Conservation (phyloP, 2,329 filamentous ascomycete species). For the Alternaria sp. region DNA sequence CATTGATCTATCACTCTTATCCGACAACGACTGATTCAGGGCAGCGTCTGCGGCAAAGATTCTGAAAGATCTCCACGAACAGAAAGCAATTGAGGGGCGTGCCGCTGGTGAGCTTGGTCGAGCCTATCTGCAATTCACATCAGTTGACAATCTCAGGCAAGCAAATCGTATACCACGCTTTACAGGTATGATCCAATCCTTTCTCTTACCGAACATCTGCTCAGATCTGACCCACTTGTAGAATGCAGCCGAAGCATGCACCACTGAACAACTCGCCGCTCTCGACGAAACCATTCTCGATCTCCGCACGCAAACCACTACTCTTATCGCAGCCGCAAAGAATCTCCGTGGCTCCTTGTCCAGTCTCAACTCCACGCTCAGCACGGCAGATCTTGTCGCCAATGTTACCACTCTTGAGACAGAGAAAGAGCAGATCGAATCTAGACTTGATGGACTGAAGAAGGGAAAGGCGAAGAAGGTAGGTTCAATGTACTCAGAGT, state of each 20-base stretch:
- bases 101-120: constrained; percentile 53
- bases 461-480: constrained; percentile 54
- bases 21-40: constrained; percentile 15
- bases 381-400: constrained; percentile 58
- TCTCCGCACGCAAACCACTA: constrained; percentile 55
- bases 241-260: constrained; percentile 57
- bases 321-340: constrained; percentile 57
- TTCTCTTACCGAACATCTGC: background rate
- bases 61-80: constrained; percentile 68
- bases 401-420: constrained; percentile 53
- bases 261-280: constrained; percentile 56
- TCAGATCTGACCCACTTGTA: constrained; percentile 32
- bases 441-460: constrained; percentile 51
- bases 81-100: constrained; percentile 64
- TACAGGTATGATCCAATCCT: constrained; percentile 46
- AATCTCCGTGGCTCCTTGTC: constrained; percentile 56
- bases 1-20: background rate
- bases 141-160: constrained; percentile 57
- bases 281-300: constrained; percentile 58
- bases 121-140: background rate
- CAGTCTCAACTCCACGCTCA: constrained; percentile 56
- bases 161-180: constrained; percentile 66
- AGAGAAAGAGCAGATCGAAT: constrained; percentile 52
- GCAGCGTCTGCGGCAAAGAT: constrained; percentile 65
- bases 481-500: constrained; percentile 23